These are phyloP conservation scores for Ophiocordyceps sinensis DNA, from an alignment of 2,329 filamentous ascomycete genomes.

Conservation along the genomic window DNA sequence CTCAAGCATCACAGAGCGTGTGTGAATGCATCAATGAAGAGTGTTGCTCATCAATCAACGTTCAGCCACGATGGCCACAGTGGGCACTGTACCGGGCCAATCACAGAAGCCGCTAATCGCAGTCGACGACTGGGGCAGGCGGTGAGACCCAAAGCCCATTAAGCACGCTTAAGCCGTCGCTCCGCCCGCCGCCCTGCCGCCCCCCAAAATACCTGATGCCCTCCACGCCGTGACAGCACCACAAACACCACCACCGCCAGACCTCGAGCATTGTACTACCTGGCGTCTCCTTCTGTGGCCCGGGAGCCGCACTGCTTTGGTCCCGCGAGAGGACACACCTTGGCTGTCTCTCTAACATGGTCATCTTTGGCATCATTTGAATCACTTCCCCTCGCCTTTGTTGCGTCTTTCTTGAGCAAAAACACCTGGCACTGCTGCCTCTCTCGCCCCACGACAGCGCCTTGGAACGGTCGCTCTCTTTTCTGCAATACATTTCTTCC, in stretches of 20 bases:
- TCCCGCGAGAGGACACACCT: neutral
- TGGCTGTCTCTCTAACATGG: too few relatives aligned
- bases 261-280: too few relatives aligned
- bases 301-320: too few relatives aligned
- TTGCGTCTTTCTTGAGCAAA: neutral
- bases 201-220: neutral
- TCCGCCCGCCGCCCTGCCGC: neutral
- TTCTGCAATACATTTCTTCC: neutral
- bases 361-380: neutral
- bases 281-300: too few relatives aligned
- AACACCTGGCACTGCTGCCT: neutral
- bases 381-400: neutral
- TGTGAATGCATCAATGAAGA: too few relatives aligned
- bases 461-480: too few relatives aligned
- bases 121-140: conserved; percentile 5
- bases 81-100: conserved; percentile 2
- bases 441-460: neutral
- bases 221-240: neutral
- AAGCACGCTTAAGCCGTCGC: conserved; percentile 4
- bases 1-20: too few relatives aligned
- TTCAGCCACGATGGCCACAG: too few relatives aligned
- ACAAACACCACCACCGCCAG: too few relatives aligned
- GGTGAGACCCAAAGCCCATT: conserved; percentile 7
- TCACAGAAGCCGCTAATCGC: conserved; percentile 1
- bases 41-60: too few relatives aligned